Evolutionary conservation across 257 asterid species (phyloP).

Genomic region (Petunia secreta): DNA sequence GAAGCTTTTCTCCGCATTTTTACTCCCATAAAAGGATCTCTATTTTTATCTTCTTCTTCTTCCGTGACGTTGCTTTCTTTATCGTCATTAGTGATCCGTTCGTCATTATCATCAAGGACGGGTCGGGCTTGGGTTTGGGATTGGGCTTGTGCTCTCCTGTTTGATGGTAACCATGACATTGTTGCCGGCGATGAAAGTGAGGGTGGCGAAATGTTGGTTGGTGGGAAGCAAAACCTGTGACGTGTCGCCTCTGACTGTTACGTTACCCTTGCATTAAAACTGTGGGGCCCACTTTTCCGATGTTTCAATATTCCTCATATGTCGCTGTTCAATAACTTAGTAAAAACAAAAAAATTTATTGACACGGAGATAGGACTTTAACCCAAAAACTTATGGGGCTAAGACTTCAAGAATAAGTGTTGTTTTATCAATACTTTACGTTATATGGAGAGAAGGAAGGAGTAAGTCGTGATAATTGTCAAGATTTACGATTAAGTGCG

Average conservation of each 20-base stretch:
- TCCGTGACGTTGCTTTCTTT: conserved; percentile 45
- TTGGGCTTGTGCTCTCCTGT: conserved; percentile 33
- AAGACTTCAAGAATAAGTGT: no score
- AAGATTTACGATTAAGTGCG: no score
- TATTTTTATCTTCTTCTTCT: conserved; percentile 55
- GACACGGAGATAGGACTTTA: no score
- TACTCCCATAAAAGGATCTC: conserved; percentile 57
- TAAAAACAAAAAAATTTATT: no score
- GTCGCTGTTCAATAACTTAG: no score
- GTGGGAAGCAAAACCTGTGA: background rate
- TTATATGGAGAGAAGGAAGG: no score
- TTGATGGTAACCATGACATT: conserved; percentile 53
- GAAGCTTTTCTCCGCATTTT: conserved; percentile 55
- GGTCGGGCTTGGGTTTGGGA: conserved; percentile 25
- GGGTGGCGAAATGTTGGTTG: background rate
- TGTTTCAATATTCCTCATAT: no score
- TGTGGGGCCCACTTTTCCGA: background rate
- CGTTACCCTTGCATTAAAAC: background rate
- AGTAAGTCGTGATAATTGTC: no score
- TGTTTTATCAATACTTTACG: no score
- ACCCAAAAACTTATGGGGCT: no score
- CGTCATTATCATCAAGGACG: conserved; percentile 46
- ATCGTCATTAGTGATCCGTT: conserved; percentile 25
- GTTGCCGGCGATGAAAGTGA: conserved; percentile 5
- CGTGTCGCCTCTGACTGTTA: background rate